Base-by-base conservation (phyloP, 495 filamentous ascomycete species). In the Penicillium fimorum region DNA sequence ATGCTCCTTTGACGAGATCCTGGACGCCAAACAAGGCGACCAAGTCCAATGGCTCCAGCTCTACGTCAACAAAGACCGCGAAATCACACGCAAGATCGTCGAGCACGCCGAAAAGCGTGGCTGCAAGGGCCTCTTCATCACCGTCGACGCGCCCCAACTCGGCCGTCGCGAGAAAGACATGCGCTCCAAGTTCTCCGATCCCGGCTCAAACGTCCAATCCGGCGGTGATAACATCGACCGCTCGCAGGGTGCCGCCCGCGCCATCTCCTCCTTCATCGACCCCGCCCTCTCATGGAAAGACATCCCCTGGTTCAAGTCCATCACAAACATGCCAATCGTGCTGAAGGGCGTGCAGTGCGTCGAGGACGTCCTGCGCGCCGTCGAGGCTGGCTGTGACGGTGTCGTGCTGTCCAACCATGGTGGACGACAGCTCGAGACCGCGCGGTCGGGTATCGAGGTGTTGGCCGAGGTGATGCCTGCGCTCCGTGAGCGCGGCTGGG, bases 321-420 rank as follows among this genome's bases (percentile, higher is more conserved):
- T 97, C 68, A 98, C 94, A 41, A 88, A 86, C 61, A 96, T 98
- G 94, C 94, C 94, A 41, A 96, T 98, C 63, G 78, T 96, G 42
- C 86, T 98, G 60, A 97, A 98, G 79, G 94, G 94, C 55, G 92
- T 98, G 29, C 94, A 97, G 76, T 81, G 93, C 52, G 90, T 96
- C 41, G 94, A 98, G 69, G 94, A 98, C 66, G 94, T 97, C 30
- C 74, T 98, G 56, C 84, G 80, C 50, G 93, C 94, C 45, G 80
- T 91, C 61, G 91, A 96, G 62, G 70, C 67, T 45, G 92, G 91
- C 54, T 89, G 96, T 10, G 87, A 96, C 60, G 94, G 92, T 57
- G 92, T 96, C 42, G 94, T 98, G 24, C 83, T 98, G 44, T 96
- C 90, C 47, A 98, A 98, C 77, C 94, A 98, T 77, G 94, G 94